Evolutionary conservation across 805 yeast genomes (phyloP).

Genomic region (Ogataea chonburiensis): DNA sequence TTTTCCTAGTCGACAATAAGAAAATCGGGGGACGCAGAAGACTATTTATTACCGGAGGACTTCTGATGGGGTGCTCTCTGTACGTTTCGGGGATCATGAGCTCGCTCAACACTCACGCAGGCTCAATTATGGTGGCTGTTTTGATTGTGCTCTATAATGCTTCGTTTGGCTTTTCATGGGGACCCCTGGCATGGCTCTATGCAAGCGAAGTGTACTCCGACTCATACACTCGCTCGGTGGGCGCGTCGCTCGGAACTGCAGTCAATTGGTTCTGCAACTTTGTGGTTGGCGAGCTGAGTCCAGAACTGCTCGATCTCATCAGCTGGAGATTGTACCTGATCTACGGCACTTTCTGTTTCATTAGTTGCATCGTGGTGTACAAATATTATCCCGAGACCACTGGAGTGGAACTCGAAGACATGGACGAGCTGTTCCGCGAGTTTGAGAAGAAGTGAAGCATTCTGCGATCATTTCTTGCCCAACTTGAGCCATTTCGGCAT

Average conservation of each 20-base stretch:
- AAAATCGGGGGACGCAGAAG: constrained; percentile 77
- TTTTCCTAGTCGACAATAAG: constrained; percentile 71
- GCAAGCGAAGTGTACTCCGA: constrained; percentile 83
- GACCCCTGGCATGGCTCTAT: constrained; percentile 85
- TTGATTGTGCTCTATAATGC: constrained; percentile 78
- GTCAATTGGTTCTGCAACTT: constrained; percentile 89
- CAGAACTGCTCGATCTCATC: constrained; percentile 70
- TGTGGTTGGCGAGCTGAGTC: constrained; percentile 89
- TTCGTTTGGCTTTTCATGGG: constrained; percentile 86
- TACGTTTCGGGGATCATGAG: constrained; percentile 60
- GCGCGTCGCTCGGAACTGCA: constrained; percentile 85
- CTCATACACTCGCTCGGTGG: constrained; percentile 70
- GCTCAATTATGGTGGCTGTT: constrained; percentile 70
- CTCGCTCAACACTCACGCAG: constrained; percentile 46
- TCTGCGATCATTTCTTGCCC: constrained; percentile 27
- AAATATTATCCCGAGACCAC: constrained; percentile 53
- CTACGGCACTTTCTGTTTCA: constrained; percentile 68
- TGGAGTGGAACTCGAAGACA: constrained; percentile 52
- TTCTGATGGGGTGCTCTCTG: constrained; percentile 70
- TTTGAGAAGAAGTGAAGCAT: constrained; percentile 13
- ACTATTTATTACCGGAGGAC: constrained; percentile 69
- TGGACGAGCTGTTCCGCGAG: constrained; percentile 48
- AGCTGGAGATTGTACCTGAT: constrained; percentile 77
- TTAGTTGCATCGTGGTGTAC: constrained; percentile 42
- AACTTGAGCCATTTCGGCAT: constrained; percentile 37